Evolutionary conservation across 2,329 filamentous ascomycete genomes (phyloP).

Genomic region (Periconia sp.): DNA sequence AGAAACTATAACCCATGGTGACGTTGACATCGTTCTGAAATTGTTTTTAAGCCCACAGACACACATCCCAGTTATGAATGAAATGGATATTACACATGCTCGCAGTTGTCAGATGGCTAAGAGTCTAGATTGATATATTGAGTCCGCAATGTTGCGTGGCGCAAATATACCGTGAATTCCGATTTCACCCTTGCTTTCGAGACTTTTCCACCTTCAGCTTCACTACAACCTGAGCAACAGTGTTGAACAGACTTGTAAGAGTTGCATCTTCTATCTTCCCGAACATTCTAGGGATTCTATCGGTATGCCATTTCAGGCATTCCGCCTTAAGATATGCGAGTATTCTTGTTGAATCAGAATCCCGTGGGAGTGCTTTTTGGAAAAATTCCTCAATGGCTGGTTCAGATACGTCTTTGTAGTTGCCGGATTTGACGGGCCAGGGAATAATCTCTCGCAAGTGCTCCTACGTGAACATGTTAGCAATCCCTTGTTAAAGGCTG

Average conservation of each 20-base stretch:
- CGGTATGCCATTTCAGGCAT: constrained; percentile 9
- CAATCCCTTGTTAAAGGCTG: background rate
- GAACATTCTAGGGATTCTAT: constrained; percentile 7
- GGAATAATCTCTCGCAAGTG: constrained; percentile 5
- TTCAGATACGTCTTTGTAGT: constrained; percentile 5
- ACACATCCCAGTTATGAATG: no score
- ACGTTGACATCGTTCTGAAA: no score
- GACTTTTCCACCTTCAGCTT: background rate
- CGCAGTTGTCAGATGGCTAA: no score
- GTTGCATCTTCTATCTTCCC: constrained; percentile 1
- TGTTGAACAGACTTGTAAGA: constrained; percentile 4
- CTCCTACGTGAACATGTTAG: constrained; percentile 4
- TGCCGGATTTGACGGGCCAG: constrained; percentile 8
- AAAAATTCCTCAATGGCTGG: constrained; percentile 5
- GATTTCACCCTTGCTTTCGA: no score
- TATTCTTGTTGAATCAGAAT: background rate
- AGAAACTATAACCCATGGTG: no score
- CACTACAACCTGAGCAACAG: constrained; percentile 2
- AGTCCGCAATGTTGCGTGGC: no score
- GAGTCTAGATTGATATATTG: no score
- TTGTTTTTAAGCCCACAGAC: no score
- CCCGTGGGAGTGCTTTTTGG: constrained; percentile 1
- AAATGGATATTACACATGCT: no score
- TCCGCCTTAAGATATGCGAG: constrained; percentile 4
- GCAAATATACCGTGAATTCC: no score